Conservation (phyloP, 345 rosid species). For the Dovyalis caffra region DNA sequence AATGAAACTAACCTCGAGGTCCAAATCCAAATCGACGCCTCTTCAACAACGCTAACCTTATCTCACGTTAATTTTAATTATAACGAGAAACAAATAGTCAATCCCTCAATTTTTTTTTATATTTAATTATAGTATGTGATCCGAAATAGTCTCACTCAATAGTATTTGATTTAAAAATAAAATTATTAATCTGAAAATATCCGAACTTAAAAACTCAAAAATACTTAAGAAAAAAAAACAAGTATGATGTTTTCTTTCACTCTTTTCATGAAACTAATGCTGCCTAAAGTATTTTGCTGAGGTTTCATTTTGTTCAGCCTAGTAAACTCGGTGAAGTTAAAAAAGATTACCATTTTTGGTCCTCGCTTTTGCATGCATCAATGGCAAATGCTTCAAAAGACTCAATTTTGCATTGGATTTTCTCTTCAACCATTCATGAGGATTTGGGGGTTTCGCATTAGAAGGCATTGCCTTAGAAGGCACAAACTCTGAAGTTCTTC, state of each 20-base stretch:
- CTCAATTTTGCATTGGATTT: conserved; percentile 44
- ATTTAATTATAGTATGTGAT: no score
- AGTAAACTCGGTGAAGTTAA: conserved; percentile 7
- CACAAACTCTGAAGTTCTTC: conserved; percentile 70
- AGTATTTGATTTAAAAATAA: no score
- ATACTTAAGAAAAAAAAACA: background rate
- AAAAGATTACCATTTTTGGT: conserved; percentile 63
- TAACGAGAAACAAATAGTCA: no score
- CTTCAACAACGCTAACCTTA: no score
- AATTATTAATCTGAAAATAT: no score
- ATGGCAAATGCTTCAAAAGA: conserved; percentile 85
- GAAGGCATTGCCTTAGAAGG: conserved; percentile 68
- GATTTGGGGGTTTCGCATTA: conserved; percentile 71
- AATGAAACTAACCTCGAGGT: no score
- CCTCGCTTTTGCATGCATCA: conserved; percentile 69
- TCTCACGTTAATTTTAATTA: no score
- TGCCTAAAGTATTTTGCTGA: background rate
- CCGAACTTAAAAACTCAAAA: no score
- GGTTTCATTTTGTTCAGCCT: conserved; percentile 13
- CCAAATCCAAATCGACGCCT: no score
- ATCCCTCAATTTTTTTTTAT: no score
- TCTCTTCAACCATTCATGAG: conserved; percentile 73
- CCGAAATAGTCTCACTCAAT: no score
- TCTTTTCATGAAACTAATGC: background rate
- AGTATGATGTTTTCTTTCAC: background rate